These are phyloP conservation scores for Cryptococcus wingfieldii DNA, from an alignment of 1,284 basidiomycete genomes.

Conservation along the genomic window DNA sequence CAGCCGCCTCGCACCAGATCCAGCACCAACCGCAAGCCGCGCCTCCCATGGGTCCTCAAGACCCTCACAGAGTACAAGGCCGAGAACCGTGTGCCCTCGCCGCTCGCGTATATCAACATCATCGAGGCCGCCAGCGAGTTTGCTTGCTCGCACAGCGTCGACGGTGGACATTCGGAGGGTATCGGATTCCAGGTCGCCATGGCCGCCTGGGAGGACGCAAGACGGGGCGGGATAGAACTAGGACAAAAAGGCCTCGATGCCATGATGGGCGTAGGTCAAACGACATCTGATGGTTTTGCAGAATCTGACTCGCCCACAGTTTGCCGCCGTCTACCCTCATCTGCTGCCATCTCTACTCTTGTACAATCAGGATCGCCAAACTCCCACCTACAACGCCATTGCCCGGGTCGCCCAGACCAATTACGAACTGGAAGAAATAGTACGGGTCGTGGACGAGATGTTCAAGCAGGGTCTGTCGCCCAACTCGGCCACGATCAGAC, in stretches of 20 bases:
- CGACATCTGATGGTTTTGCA: not conserved
- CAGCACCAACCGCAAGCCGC: not conserved
- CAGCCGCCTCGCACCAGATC: not conserved
- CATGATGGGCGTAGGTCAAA: constrained; percentile 28
- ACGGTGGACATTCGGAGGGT: constrained; percentile 11
- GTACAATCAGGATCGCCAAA: constrained; percentile 8
- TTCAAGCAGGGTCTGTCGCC: constrained; percentile 21
- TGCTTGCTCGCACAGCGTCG: constrained; percentile 1
- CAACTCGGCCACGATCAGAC: constrained; percentile 5
- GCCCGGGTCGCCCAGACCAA: constrained; percentile 12
- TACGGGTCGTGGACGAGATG: constrained; percentile 35
- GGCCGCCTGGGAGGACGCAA: constrained; percentile 34
- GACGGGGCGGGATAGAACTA: constrained; percentile 31
- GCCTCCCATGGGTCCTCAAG: constrained; percentile 17
- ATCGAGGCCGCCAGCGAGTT: constrained; percentile 32
- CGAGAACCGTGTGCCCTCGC: constrained; percentile 20
- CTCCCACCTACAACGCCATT: constrained; percentile 21
- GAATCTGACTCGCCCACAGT: constrained; percentile 6
- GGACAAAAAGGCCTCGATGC: constrained; percentile 27
- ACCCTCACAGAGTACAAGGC: constrained; percentile 20
- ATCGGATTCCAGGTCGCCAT: constrained; percentile 37
- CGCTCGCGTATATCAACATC: constrained; percentile 31
- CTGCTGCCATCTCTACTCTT: constrained; percentile 31
- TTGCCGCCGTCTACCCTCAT: constrained; percentile 23
- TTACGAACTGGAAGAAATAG: constrained; percentile 25